Evolutionary conservation across 345 rosid genomes (phyloP), one percentile per base, ranked within the genome.

Genomic region (Lumnitzera racemosa): DNA sequence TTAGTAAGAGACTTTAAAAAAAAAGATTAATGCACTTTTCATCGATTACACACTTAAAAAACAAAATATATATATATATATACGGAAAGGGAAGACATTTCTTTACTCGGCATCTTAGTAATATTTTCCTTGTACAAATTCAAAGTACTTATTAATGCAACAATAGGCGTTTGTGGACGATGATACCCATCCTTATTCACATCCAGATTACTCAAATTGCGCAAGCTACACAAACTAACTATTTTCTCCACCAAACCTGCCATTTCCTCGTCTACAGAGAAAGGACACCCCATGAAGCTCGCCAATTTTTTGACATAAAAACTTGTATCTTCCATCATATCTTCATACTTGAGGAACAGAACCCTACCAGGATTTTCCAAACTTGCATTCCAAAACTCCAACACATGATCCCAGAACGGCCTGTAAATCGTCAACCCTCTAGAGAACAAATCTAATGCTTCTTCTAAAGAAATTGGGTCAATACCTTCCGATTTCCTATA

Each of bases 261-360:
- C 4, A 13, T 10, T 15, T 27, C 55, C 41, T 60, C 62, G 11
- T 25, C 53, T 15, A 13, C 10, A 11, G 29, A 50, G 29, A 60
- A 41, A 24, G 63, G 46, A 36, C 41, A 51, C 23, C 16, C 63
- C 16, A 60, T 14, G 63, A 60, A 60, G 36, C 49, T 24, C 3
- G 63, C 63, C 53, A 60, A 15, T 49, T 51, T 60, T 46, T 49
- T 60, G 63, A 60, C 23, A 27, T 60, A 31, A 13, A 16, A 29
- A 2, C 24, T 23, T 17, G 63, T 53, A 15, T 60, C 53, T 23
- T 4, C 13, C 54, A 2, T 60, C 55, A 60, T 60, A 23, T 50
- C 63, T 49, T 60, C 63, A 7, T 49, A 60, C 51, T 50, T 60
- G 20, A 60, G 16, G 41, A 60, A 17, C 43, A 60, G 3, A 10